These are phyloP conservation scores for Rhizopogon vesiculosus DNA, from an alignment of 768 basidiomycete genomes.

Conservation along the genomic window DNA sequence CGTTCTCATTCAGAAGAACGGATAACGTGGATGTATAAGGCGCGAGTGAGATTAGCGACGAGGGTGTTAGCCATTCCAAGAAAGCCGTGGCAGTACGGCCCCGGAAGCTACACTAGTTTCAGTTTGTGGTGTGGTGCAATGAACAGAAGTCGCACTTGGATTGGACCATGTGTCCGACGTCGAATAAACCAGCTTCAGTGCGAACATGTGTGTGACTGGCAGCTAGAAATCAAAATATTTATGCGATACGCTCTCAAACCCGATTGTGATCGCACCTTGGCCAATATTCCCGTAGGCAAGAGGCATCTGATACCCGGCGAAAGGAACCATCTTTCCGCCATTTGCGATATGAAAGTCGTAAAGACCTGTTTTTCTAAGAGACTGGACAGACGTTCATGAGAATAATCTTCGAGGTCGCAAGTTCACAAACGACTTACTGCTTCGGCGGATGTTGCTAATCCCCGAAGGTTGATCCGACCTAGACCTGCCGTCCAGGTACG, in stretches of 20 bases:
- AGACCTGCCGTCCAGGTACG: neutral
- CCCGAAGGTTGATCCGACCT: neutral
- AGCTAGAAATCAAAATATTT: slow-evolving; percentile 39
- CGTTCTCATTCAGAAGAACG: slow-evolving; percentile 80
- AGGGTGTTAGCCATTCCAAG: slow-evolving; percentile 87
- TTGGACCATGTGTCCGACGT: slow-evolving; percentile 99
- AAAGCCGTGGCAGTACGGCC: slow-evolving; percentile 76
- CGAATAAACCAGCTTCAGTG: slow-evolving; percentile 80
- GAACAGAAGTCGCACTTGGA: slow-evolving; percentile 51
- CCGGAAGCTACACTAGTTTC: slow-evolving; percentile 53
- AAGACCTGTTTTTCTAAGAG: slow-evolving; percentile 60
- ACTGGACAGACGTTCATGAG: slow-evolving; percentile 18
- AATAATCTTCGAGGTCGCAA: too few species aligned
- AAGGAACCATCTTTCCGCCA: slow-evolving; percentile 93
- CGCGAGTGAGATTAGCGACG: slow-evolving; percentile 62
- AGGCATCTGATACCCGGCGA: slow-evolving; percentile 96
- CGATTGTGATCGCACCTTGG: slow-evolving; percentile 48
- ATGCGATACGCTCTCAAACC: slow-evolving; percentile 2
- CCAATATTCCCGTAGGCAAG: slow-evolving; percentile 79
- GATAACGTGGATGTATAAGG: slow-evolving; percentile 82
- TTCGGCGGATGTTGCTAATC: neutral
- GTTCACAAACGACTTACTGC: neutral
- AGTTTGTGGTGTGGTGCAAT: neutral
- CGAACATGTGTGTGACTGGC: slow-evolving; percentile 90
- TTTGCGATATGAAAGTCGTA: slow-evolving; percentile 86